Percentiles rank a stretch among this genome's conserved stretches.
Evolutionary conservation across 805 yeast genomes (phyloP).

Genomic region (Priceomyces medius): DNA sequence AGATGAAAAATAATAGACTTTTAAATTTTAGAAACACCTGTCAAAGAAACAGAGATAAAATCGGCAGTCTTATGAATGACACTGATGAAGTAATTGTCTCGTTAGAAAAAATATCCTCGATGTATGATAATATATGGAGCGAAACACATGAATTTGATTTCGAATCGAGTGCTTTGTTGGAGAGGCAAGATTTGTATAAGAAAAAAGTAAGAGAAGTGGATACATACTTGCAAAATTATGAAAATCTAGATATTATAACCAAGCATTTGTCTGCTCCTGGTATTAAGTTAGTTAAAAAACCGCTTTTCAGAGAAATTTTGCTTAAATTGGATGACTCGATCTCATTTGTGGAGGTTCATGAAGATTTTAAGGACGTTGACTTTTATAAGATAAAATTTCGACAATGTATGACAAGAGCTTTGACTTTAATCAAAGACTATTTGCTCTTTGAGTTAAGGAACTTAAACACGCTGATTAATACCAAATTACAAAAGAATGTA

Average conservation of each 20-base stretch:
- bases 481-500: constrained; percentile 20
- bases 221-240: constrained; percentile 57
- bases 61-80: constrained; percentile 39
- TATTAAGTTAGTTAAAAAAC: constrained; percentile 56
- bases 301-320: constrained; percentile 47
- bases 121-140: constrained; percentile 56
- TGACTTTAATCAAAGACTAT: constrained; percentile 72
- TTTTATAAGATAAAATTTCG: constrained; percentile 69
- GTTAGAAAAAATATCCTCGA: constrained; percentile 47
- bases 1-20: constrained; percentile 32
- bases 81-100: constrained; percentile 45
- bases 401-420: constrained; percentile 79
- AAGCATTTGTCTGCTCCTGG: constrained; percentile 65
- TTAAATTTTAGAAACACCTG: constrained; percentile 38
- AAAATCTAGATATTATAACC: constrained; percentile 67
- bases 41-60: constrained; percentile 19
- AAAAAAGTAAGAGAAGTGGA: constrained; percentile 46
- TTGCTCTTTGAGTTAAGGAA: constrained; percentile 45
- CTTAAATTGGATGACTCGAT: constrained; percentile 65
- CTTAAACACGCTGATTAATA: constrained; percentile 20
- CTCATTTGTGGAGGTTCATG: constrained; percentile 48
- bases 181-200: constrained; percentile 43
- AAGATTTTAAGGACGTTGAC: constrained; percentile 62
- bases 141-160: constrained; percentile 66
- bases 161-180: constrained; percentile 51